A percentile compares a stretch with the other conserved stretches of the same genome.
These are phyloP conservation scores for Murraya koenigii DNA, from an alignment of 345 rosid genomes.

Conservation along the genomic window DNA sequence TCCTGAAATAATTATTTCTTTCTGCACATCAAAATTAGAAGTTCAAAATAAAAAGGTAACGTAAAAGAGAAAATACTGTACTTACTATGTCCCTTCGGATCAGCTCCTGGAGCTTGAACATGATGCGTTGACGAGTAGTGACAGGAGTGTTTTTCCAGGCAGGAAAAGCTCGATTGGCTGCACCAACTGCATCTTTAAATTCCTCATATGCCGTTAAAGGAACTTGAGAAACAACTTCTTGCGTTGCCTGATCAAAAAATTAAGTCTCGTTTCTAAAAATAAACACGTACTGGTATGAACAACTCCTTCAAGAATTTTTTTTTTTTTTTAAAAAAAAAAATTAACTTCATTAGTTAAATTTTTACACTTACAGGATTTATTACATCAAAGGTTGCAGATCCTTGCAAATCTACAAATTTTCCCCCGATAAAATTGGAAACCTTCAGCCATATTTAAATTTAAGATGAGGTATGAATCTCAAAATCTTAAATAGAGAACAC, in stretches of 20 bases:
- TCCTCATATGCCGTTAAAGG: slow-evolving; percentile 37
- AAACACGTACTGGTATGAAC: not conserved
- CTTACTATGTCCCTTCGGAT: slow-evolving; percentile 37
- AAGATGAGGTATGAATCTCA: not conserved
- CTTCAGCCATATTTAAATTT: slow-evolving; percentile 18
- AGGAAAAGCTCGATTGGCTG: slow-evolving; percentile 43
- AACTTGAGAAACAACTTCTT: slow-evolving; percentile 41
- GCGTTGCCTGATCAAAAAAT: slow-evolving; percentile 31
- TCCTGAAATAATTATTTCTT: slow-evolving; percentile 23
- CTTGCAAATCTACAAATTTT: slow-evolving; percentile 31
- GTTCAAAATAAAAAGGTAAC: not conserved
- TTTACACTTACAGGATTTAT: slow-evolving; percentile 41
- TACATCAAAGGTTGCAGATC: slow-evolving; percentile 29
- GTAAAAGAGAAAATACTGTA: not conserved
- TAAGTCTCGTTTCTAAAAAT: not conserved
- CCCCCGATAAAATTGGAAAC: slow-evolving; percentile 44
- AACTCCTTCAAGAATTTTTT: not conserved
- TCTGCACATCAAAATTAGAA: not conserved
- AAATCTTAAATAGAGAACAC: not conserved
- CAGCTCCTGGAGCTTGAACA: slow-evolving; percentile 45
- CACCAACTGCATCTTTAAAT: slow-evolving; percentile 41
- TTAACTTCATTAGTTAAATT: not conserved
- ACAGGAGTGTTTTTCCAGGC: slow-evolving; percentile 40
- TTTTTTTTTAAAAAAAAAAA: not conserved
- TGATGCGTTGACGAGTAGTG: slow-evolving; percentile 38